Evolutionary conservation across 768 basidiomycete species (phyloP), one percentile per base, ranked within the genome.

Genomic region (Tricholomella constricta): DNA sequence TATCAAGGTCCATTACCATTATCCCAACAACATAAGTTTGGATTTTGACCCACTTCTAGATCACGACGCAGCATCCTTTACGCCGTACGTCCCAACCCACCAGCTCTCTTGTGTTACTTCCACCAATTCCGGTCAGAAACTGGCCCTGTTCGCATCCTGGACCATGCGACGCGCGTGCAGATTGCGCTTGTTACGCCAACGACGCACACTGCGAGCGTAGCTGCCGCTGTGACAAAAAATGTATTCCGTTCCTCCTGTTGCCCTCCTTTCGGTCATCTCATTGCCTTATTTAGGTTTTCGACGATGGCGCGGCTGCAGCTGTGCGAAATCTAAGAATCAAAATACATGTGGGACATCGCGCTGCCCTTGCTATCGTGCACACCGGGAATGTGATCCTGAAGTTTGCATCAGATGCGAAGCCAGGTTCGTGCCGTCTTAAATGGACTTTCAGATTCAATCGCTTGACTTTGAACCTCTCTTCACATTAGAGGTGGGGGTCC

Each of bases 351-450:
- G 62, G n/a, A 76, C 68, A 2, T 56, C 62, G 12, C 67, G 67
- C 4, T 90, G 88, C 57, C 74, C 78, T 8, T 91, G 88, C 61
- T 71, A 67, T 44, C 65, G 59, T 19, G 69, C 74, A 0, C 61
- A 69, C 8, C 73, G 82, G 31, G 89, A 90, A 63, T 91, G 89
- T 53, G 86, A 89, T 64, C 85, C 86, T 2, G 82, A 83, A 31
- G 52, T 88, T 8, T 91, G 89, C 55, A 6, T 59, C 10, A 69
- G 69, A 11, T 86, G 86, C 61, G 68, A 72, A 55, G 72, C 77
- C 48, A 76, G 64, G 83, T 84, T 38, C 58, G 76, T 69, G 17
- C 45, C 42, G 20, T 48, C 22, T 8, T 43, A 34, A 36, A 44
- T 43, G 3, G 20, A 6, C 17, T 42, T 43, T 11, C 14, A 44